Evolutionary conservation across 75 land plant species (phyloP).

Genomic region (Cupressus sempervirens): DNA sequence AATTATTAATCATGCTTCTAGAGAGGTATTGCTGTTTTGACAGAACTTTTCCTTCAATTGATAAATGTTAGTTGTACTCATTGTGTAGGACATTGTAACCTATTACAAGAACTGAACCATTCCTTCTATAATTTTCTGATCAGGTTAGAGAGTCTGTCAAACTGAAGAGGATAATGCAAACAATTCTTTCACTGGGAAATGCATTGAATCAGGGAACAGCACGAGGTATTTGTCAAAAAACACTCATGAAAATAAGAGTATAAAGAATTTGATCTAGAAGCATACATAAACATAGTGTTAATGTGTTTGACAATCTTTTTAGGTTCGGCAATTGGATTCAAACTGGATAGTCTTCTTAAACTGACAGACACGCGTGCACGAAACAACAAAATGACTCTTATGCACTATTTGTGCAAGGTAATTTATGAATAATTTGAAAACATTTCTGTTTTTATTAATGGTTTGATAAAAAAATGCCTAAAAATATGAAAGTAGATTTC

Average conservation of each 20-base stretch:
- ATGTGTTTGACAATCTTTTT: not conserved
- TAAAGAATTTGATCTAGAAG: not conserved
- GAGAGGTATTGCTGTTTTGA: slow-evolving; percentile 51
- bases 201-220: slow-evolving; percentile 99
- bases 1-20: slow-evolving; percentile 70
- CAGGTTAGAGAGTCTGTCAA: slow-evolving; percentile 84
- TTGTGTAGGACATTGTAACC: not conserved
- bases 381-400: slow-evolving; percentile 95
- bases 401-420: slow-evolving; percentile 99
- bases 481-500: not conserved
- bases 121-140: not conserved
- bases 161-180: slow-evolving; percentile 91
- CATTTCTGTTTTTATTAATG: not conserved
- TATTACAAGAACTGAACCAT: not conserved
- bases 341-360: slow-evolving; percentile 94
- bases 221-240: slow-evolving; percentile 50
- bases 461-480: not conserved
- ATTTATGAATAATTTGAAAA: not conserved
- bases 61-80: not conserved
- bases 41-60: not conserved
- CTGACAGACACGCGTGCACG: slow-evolving; percentile 97
- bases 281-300: not conserved
- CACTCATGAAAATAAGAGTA: not conserved
- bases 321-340: slow-evolving; percentile 99
- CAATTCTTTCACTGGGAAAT: slow-evolving; percentile 95